Evolutionary conservation across 2,329 filamentous ascomycete genomes (phyloP).

Genomic region (Sarocladium oryzae): DNA sequence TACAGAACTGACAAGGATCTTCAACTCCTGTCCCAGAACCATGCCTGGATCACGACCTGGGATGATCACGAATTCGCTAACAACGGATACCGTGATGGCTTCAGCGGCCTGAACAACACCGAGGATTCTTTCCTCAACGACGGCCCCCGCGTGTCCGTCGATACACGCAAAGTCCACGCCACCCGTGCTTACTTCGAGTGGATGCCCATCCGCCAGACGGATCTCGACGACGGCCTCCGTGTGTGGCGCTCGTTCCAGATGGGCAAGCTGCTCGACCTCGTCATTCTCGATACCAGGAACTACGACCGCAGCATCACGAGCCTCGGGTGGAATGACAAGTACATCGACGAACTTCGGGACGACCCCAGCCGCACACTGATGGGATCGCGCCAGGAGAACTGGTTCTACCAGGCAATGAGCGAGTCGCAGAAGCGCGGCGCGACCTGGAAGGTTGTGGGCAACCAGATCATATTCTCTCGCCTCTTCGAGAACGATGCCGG

Average conservation of each 20-base stretch:
- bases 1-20: conserved; percentile 36
- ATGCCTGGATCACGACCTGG: conserved; percentile 40
- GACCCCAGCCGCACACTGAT: conserved; percentile 64
- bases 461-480: conserved; percentile 61
- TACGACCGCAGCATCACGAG: conserved; percentile 61
- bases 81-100: conserved; percentile 60
- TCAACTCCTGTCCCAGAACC: conserved; percentile 32
- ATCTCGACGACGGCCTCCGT: conserved; percentile 62
- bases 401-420: conserved; percentile 59
- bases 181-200: conserved; percentile 66
- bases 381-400: conserved; percentile 66
- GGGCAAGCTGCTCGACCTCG: conserved; percentile 58
- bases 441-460: conserved; percentile 65
- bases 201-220: conserved; percentile 45
- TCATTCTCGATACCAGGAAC: conserved; percentile 63
- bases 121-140: conserved; percentile 57
- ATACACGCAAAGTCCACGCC: conserved; percentile 67
- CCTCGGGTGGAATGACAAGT: conserved; percentile 50
- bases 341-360: conserved; percentile 54
- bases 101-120: conserved; percentile 55
- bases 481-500: conserved; percentile 30
- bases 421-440: conserved; percentile 57
- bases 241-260: conserved; percentile 63
- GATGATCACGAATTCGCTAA: conserved; percentile 50
- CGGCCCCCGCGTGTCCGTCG: conserved; percentile 50